Evolutionary conservation across 345 rosid species (phyloP), one percentile per base, ranked within the genome.

Genomic region (Eucalyptus marginata): DNA sequence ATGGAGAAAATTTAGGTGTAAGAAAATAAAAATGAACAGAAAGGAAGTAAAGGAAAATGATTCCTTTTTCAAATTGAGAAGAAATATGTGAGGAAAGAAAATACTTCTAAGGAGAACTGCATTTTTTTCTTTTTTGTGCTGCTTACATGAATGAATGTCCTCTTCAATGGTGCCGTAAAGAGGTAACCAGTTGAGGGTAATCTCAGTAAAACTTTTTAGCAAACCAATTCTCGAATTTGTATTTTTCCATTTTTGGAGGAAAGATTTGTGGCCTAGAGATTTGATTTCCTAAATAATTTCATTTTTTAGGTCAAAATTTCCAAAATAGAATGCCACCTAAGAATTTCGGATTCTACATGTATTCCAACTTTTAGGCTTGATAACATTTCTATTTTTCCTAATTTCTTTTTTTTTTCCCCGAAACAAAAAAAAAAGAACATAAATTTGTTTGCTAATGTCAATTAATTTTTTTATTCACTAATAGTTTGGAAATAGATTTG

Each of bases 351-450:
- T 18, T 8, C 44, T 33, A 9, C 44, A 11, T 76, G 29, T 40
- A 40, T 3, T 68, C 83, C 83, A 20, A 36, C 1, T 12, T 62
- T 18, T 52, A 52, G 24, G 58, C 2, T 52, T 52, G 4, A 0
- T 52, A 52, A 52, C 0, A 0, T 52, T 18, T 52, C 4, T 52
- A 18, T 18, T 0, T 52, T 10, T 52, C 9, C 0, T 0, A 52
- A 52, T 52, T 52, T 52, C 0, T 18, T 17, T 0, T 0, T 52
- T 52, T 18, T 0, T 52, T 20, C 10, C 9, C 1, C 2, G 0
- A 0, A 52, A 36, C 36, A 36, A 52, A 1, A 52, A 51, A 51
- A 2, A 18, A 20, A 52, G 0, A 20, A 4, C 10, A 52, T 0
- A 52, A 18, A 52, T 52, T 1, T 0, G 1, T 52, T 52, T 8